These are phyloP conservation scores for Saccharomyces paradoxus DNA, from an alignment of 805 yeast genomes.

Conservation along the genomic window DNA sequence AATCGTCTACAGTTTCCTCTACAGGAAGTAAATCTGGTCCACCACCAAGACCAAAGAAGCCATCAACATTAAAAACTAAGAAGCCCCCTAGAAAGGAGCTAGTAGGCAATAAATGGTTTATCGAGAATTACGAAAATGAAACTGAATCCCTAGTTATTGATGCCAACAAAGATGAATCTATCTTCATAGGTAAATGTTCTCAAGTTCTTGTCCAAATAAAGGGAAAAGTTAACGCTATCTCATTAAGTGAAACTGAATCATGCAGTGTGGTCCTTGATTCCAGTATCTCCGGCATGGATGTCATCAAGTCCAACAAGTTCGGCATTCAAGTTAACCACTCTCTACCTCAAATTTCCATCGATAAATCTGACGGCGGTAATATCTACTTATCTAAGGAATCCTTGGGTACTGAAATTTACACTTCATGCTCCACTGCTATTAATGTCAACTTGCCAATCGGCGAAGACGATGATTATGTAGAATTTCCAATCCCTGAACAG, in stretches of 20 bases:
- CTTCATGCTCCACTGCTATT: slow-evolving; percentile 77
- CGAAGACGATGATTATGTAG: slow-evolving; percentile 66
- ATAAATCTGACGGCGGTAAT: slow-evolving; percentile 80
- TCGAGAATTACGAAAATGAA: slow-evolving; percentile 69
- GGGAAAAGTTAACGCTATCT: slow-evolving; percentile 87
- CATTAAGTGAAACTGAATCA: slow-evolving; percentile 63
- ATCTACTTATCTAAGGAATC: slow-evolving; percentile 69
- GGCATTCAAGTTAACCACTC: slow-evolving; percentile 80
- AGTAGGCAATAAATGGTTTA: slow-evolving; percentile 80
- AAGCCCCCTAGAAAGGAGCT: slow-evolving; percentile 63
- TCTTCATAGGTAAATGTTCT: slow-evolving; percentile 76
- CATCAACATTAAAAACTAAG: slow-evolving; percentile 45
- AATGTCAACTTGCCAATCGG: slow-evolving; percentile 75
- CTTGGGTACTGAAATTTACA: slow-evolving; percentile 67
- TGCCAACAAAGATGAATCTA: slow-evolving; percentile 78
- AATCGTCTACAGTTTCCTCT: slow-evolving; percentile 38
- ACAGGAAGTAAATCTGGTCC: slow-evolving; percentile 34
- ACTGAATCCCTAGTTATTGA: slow-evolving; percentile 51
- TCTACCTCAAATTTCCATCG: slow-evolving; percentile 78
- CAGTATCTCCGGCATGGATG: slow-evolving; percentile 78
- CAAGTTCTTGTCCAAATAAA: slow-evolving; percentile 69
- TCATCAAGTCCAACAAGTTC: slow-evolving; percentile 71
- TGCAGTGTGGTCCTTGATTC: slow-evolving; percentile 77
- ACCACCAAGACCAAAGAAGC: slow-evolving; percentile 82
- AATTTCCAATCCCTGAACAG: slow-evolving; percentile 87